Conservation (phyloP, 306 rosid species). For the Gastrolobium bilobum region DNA sequence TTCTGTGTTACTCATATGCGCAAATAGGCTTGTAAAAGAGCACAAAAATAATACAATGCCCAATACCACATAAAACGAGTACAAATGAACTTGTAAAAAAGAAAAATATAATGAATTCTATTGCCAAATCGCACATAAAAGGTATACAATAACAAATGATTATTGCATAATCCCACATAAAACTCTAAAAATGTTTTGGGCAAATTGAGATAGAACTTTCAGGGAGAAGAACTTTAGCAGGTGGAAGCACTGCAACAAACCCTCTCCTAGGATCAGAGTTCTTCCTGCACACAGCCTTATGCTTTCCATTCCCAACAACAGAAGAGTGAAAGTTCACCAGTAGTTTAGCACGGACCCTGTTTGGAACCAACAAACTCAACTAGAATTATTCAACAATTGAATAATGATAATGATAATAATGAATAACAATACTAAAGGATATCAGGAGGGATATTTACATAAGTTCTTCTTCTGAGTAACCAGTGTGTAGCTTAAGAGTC, state of each 20-base stretch:
- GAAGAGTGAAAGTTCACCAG: slow-evolving; percentile 62
- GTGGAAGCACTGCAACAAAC: slow-evolving; percentile 72
- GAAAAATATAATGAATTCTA: too few relatives aligned
- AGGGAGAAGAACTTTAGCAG: slow-evolving; percentile 67
- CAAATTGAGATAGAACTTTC: slow-evolving; percentile 9
- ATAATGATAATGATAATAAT: background rate
- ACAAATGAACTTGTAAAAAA: too few relatives aligned
- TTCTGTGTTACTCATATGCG: too few relatives aligned
- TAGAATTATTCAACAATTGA: background rate
- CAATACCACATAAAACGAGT: too few relatives aligned
- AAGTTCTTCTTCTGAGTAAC: slow-evolving; percentile 73
- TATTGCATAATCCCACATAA: too few relatives aligned
- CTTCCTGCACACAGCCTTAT: slow-evolving; percentile 66
- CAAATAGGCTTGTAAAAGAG: too few relatives aligned
- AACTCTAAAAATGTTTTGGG: background rate
- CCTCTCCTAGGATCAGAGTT: slow-evolving; percentile 63
- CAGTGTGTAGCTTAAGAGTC: slow-evolving; percentile 74
- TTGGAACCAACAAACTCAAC: background rate
- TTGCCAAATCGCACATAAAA: too few relatives aligned
- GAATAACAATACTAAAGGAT: background rate
- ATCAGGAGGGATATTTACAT: slow-evolving; percentile 52
- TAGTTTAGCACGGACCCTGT: slow-evolving; percentile 75
- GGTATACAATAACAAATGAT: too few relatives aligned
- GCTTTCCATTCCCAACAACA: slow-evolving; percentile 60
- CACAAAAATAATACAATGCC: too few relatives aligned